Evolutionary conservation across 192 early-diverging fungal genomes (phyloP).

Genomic region (Entrophospora sp.): DNA sequence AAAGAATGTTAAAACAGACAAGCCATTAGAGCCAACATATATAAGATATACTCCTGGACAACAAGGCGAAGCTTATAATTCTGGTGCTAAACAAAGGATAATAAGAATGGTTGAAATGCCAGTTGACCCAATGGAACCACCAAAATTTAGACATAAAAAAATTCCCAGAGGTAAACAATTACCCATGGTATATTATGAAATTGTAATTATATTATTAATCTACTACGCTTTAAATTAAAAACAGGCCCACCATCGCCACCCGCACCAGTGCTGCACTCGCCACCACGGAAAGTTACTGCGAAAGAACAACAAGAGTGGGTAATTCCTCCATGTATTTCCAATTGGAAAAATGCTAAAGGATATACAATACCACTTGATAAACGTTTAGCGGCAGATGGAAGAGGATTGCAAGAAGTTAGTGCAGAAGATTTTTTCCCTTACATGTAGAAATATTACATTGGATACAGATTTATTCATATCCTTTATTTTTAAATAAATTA

Average conservation of each 20-base stretch:
- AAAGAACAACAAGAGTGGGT: conserved; percentile 97
- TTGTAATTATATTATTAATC: neutral
- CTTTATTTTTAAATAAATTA: neutral
- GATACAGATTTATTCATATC: neutral
- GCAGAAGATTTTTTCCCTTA: neutral
- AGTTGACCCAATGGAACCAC: conserved; percentile 93
- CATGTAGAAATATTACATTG: neutral
- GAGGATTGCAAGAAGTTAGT: conserved; percentile 81
- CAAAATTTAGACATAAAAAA: conserved; percentile 87
- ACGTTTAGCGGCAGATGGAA: conserved; percentile 92
- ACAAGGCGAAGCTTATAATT: conserved; percentile 55
- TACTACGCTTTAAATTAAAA: conserved; percentile 1
- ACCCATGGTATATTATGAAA: neutral
- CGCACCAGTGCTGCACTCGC: conserved; percentile 96
- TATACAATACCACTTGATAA: conserved; percentile 99
- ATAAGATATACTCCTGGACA: conserved; percentile 87
- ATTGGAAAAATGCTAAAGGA: conserved; percentile 99
- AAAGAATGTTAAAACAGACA: conserved; percentile 45
- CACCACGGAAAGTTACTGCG: conserved; percentile 90
- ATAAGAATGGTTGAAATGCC: conserved; percentile 93
- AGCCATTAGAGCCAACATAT: conserved; percentile 62
- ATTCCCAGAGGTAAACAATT: conserved; percentile 49
- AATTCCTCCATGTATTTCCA: conserved; percentile 97
- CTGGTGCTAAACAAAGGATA: conserved; percentile 77
- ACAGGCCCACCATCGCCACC: conserved; percentile 77